These are phyloP conservation scores for Penicillium sp. DNA, from an alignment of 2,329 filamentous ascomycete genomes.

Conservation along the genomic window DNA sequence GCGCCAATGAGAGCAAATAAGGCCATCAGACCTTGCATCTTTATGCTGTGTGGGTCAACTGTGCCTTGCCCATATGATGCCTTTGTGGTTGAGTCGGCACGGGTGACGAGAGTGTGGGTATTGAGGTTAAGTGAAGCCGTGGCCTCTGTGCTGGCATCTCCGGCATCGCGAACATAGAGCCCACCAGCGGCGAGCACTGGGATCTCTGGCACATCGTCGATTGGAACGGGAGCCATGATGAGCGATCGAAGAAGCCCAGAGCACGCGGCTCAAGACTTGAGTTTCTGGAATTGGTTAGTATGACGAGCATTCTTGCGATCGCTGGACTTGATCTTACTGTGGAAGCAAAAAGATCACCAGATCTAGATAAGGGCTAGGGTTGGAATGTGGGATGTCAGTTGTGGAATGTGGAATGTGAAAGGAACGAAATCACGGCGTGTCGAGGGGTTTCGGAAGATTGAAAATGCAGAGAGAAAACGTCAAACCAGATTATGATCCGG, in stretches of 20 bases:
- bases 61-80: constrained; percentile 38
- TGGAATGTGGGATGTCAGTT: constrained; percentile 9
- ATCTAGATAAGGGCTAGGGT: constrained; percentile 11
- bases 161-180: constrained; percentile 12
- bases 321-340: constrained; percentile 11
- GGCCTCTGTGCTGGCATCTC: constrained; percentile 11
- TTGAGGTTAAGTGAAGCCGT: constrained; percentile 29
- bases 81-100: constrained; percentile 25
- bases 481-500: constrained; percentile 10
- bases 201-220: constrained; percentile 27
- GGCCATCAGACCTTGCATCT: constrained; percentile 70
- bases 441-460: constrained; percentile 10
- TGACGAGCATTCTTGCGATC: constrained; percentile 4
- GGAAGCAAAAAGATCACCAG: constrained; percentile 12
- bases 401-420: constrained; percentile 3
- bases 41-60: constrained; percentile 45
- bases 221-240: constrained; percentile 35
- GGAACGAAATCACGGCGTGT: constrained; percentile 1
- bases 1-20: constrained; percentile 83
- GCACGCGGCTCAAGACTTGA: constrained; percentile 38
- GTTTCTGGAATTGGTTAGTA: constrained; percentile 19
- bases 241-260: constrained; percentile 32
- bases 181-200: constrained; percentile 18
- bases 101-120: constrained; percentile 29
- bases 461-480: constrained; percentile 10